phyloP scores from a whole-genome alignment of 2,329 filamentous ascomycete genomes.

The Xylariales sp. region DNA sequence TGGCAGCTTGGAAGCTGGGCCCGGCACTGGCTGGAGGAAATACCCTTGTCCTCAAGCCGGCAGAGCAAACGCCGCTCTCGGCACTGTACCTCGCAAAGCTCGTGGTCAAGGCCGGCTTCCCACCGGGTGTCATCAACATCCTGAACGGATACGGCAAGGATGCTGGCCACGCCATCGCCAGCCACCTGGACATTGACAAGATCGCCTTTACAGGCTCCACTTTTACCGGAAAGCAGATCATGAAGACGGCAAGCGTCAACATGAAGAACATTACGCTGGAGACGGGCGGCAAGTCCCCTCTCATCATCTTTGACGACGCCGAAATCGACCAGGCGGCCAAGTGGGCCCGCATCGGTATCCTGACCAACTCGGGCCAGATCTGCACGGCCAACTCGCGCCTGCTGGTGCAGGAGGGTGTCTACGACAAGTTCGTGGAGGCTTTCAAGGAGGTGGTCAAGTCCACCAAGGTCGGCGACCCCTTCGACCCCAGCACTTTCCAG shows the following conservation, averaged over 20 bases:
- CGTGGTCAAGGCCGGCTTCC: conserved; percentile 70
- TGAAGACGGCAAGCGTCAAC: conserved; percentile 67
- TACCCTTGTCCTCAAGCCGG: conserved; percentile 60
- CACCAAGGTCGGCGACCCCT: conserved; percentile 66
- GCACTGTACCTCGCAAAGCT: conserved; percentile 63
- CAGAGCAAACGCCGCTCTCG: conserved; percentile 64
- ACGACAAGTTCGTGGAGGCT: conserved; percentile 58
- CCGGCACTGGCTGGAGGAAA: conserved; percentile 64
- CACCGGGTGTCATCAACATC: conserved; percentile 73
- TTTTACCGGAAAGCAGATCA: conserved; percentile 66
- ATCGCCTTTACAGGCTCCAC: conserved; percentile 78
- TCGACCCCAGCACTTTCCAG: conserved; percentile 65
- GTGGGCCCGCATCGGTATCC: conserved; percentile 44
- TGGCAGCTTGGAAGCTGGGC: conserved; percentile 75
- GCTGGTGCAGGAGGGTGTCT: conserved; percentile 56
- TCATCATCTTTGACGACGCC: conserved; percentile 62
- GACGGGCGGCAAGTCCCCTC: conserved; percentile 62
- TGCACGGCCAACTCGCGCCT: conserved; percentile 63
- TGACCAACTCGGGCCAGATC: conserved; percentile 60
- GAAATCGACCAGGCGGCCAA: conserved; percentile 66
- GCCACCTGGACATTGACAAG: conserved; percentile 70
- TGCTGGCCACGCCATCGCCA: conserved; percentile 64
- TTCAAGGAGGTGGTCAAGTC: conserved; percentile 58
- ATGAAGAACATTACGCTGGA: conserved; percentile 65
- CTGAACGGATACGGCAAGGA: conserved; percentile 67